A percentile compares a stretch with the other conserved stretches of the same genome.
Evolutionary conservation across 2,329 filamentous ascomycete genomes (phyloP).

Genomic region (Fusarium azukiicola): DNA sequence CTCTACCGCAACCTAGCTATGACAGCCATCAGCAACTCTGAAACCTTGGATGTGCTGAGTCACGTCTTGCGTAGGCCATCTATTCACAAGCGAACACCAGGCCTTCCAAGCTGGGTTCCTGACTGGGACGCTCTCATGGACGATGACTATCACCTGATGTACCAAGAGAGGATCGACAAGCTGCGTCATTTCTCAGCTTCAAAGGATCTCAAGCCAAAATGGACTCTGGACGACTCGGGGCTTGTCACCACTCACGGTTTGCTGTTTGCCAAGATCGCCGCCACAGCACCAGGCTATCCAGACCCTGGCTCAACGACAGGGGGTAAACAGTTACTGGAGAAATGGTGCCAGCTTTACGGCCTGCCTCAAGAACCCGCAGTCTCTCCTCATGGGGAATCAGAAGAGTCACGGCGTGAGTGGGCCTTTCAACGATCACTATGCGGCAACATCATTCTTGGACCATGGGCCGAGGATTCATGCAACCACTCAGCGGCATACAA

Average conservation of each 20-base stretch:
- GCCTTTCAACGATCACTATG: constrained; percentile 24
- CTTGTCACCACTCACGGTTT: constrained; percentile 6
- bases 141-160: constrained; percentile 24
- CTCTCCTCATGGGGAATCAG: constrained; percentile 22
- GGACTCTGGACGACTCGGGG: constrained; percentile 6
- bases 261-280: constrained; percentile 11
- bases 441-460: constrained; percentile 40
- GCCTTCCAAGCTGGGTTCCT: constrained; percentile 27
- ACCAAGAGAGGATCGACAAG: constrained; percentile 4
- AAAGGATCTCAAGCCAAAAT: background rate
- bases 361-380: constrained; percentile 1
- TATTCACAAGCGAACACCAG: background rate
- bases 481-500: background rate
- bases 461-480: constrained; percentile 38
- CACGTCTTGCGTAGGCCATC: constrained; percentile 27
- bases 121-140: constrained; percentile 33
- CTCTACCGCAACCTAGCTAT: constrained; percentile 13
- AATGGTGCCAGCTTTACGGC: background rate
- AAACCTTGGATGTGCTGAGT: constrained; percentile 21
- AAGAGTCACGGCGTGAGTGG: constrained; percentile 25
- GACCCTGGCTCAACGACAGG: constrained; percentile 2
- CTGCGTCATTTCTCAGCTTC: constrained; percentile 20
- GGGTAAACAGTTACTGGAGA: background rate
- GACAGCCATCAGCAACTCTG: background rate
- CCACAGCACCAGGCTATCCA: constrained; percentile 8